A percentile compares a stretch with the other conserved stretches of the same genome.
phyloP scores from a whole-genome alignment of 306 rosid species.

The Rosa persica region DNA sequence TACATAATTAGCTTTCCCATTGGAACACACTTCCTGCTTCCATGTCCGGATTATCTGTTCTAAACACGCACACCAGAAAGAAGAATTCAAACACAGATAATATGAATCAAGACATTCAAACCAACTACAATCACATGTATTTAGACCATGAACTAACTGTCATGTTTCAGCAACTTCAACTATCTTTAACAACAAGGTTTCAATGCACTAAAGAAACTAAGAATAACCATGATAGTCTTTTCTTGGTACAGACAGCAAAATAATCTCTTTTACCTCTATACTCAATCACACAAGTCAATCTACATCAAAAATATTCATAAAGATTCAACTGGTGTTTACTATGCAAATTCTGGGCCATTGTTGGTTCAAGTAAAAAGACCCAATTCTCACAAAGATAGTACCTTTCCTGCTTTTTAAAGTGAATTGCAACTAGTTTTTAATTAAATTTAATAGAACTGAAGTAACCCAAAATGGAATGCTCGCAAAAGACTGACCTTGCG shows the following conservation, averaged over 20 bases:
- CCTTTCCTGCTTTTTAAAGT: not conserved
- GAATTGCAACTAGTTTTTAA: not conserved
- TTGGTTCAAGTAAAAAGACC: not conserved
- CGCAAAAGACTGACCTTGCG: slow-evolving; percentile 29
- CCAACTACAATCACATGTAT: not conserved
- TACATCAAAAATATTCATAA: not conserved
- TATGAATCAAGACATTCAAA: not conserved
- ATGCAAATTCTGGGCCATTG: not conserved
- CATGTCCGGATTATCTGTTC: slow-evolving; percentile 40
- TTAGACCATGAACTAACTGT: not conserved
- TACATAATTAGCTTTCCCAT: slow-evolving; percentile 16
- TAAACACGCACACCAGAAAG: slow-evolving; percentile 22
- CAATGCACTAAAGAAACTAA: not conserved
- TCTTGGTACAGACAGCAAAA: not conserved
- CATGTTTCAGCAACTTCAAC: not conserved
- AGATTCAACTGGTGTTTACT: not conserved
- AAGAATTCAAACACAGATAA: slow-evolving; percentile 7
- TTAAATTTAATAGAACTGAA: not conserved
- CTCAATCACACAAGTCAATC: not conserved
- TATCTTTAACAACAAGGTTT: not conserved
- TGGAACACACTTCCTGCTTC: slow-evolving; percentile 25
- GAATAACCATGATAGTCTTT: not conserved
- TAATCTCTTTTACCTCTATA: not conserved
- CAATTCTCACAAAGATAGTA: not conserved
- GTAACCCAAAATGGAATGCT: not conserved